Evolutionary conservation across 768 basidiomycete species (phyloP).

Genomic region (Amanita jacksonii): DNA sequence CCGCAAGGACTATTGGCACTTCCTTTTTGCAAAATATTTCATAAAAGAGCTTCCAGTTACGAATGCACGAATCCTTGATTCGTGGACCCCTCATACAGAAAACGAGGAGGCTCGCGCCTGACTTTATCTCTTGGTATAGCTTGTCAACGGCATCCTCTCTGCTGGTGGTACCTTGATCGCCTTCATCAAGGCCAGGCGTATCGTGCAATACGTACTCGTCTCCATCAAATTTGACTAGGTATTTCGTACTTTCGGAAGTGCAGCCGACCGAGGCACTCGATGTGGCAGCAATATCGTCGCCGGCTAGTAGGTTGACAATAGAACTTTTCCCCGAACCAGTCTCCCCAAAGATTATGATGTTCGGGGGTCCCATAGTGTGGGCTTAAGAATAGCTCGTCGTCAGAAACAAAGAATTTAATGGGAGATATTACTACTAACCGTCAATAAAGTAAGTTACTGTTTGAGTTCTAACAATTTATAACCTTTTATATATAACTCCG

Average conservation of each 20-base stretch:
- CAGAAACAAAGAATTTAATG: too few relatives aligned
- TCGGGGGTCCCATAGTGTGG: constrained; percentile 9
- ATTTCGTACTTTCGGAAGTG: constrained; percentile 23
- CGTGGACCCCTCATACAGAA: constrained; percentile 31
- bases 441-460: too few relatives aligned
- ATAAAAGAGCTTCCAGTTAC: constrained; percentile 29
- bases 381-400: too few relatives aligned
- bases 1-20: constrained; percentile 28
- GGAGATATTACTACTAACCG: too few relatives aligned
- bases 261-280: constrained; percentile 24
- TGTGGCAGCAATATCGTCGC: constrained; percentile 17
- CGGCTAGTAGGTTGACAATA: constrained; percentile 31
- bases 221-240: constrained; percentile 18
- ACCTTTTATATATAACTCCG: too few relatives aligned
- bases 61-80: constrained; percentile 21
- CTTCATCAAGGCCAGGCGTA: constrained; percentile 32
- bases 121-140: constrained; percentile 22
- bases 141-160: constrained; percentile 15
- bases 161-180: constrained; percentile 13
- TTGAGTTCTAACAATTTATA: too few relatives aligned
- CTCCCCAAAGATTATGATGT: constrained; percentile 32
- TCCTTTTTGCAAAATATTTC: constrained; percentile 26
- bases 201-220: constrained; percentile 23
- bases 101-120: constrained; percentile 29
- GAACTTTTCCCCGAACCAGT: constrained; percentile 31